Evolutionary conservation across 306 rosid genomes (phyloP).

Genomic region (Comarum palustre): DNA sequence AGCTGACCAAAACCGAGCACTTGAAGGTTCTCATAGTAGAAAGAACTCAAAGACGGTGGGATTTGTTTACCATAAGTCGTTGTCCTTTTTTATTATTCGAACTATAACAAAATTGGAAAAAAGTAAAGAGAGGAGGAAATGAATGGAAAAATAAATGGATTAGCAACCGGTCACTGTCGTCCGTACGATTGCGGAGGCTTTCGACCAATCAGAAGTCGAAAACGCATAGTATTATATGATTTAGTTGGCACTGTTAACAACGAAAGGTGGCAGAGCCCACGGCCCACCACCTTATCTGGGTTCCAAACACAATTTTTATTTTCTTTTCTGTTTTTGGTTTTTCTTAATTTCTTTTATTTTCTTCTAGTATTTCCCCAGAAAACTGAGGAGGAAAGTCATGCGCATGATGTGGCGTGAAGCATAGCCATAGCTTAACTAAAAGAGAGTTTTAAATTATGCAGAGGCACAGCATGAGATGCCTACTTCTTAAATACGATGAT

Average conservation of each 20-base stretch:
- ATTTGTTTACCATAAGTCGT: neutral
- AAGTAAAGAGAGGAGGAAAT: neutral
- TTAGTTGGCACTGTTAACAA: neutral
- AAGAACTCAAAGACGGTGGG: neutral
- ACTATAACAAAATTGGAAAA: neutral
- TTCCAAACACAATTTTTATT: no score
- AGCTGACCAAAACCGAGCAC: neutral
- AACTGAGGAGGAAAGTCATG: no score
- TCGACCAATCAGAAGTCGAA: conserved; percentile 39
- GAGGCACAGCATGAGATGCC: no score
- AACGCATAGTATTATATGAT: conserved; percentile 20
- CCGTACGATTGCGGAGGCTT: conserved; percentile 41
- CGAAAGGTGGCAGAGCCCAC: neutral
- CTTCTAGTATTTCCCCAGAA: no score
- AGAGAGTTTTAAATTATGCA: no score
- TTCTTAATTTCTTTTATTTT: no score
- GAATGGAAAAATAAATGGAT: neutral
- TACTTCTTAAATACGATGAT: no score
- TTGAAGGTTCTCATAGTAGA: neutral
- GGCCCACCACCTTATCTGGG: neutral
- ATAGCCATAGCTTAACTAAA: no score
- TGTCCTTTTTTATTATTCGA: neutral
- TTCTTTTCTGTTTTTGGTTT: no score
- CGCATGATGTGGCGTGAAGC: no score
- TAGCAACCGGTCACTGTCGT: conserved; percentile 27